Percentiles rank a stretch among this genome's conserved stretches.
phyloP scores from a whole-genome alignment of 768 basidiomycete genomes.

The Suillus luteus region DNA sequence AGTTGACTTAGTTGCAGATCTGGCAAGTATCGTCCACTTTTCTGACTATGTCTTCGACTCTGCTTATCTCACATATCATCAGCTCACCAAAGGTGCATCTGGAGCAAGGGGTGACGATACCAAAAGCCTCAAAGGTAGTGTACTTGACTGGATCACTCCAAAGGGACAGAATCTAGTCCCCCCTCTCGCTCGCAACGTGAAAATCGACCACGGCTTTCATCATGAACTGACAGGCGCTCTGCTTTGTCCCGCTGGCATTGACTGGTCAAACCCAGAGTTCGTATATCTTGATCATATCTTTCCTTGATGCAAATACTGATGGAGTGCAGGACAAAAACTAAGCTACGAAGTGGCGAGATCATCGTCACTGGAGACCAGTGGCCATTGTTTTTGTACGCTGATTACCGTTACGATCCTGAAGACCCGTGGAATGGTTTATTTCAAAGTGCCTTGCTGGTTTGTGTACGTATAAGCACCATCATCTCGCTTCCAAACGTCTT shows the following conservation, averaged over 20 bases:
- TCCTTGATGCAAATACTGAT: not conserved
- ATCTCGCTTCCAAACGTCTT: no score
- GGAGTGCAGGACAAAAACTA: conserved; percentile 4
- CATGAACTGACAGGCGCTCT: conserved; percentile 24
- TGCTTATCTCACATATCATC: not conserved
- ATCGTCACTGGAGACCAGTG: conserved; percentile 14
- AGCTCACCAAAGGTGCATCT: conserved; percentile 18
- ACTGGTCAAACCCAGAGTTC: conserved; percentile 24
- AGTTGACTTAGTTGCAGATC: conserved; percentile 16
- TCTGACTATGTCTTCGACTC: not conserved
- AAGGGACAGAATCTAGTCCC: conserved; percentile 16
- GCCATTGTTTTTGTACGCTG: no score
- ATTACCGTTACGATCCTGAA: no score
- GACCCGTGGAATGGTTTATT: no score
- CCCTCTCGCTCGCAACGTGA: conserved; percentile 16
- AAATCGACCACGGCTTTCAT: conserved; percentile 18
- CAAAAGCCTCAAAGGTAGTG: conserved; percentile 21
- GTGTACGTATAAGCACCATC: no score
- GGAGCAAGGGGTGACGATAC: conserved; percentile 21
- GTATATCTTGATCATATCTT: not conserved
- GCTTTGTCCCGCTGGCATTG: conserved; percentile 24
- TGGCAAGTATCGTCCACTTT: conserved; percentile 10
- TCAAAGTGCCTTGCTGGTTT: no score
- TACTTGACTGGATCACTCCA: conserved; percentile 31
- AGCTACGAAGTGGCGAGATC: conserved; percentile 17